Base-by-base conservation (phyloP, 768 basidiomycete genomes). In the Leucocoprinus leucothites region DNA sequence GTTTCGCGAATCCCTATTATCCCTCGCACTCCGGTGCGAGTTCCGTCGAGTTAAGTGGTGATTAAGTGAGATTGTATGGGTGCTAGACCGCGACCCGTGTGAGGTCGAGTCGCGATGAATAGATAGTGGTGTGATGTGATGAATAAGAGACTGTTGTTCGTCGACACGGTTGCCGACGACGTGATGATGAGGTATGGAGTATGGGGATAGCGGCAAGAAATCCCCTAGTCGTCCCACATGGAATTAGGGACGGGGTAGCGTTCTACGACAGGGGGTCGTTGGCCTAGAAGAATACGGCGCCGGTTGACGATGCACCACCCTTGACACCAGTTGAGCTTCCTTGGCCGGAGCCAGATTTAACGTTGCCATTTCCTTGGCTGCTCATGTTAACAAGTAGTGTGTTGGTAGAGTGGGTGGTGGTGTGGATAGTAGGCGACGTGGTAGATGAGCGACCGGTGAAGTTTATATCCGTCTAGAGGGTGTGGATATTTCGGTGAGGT, bases 261-360 rank as follows among this genome's bases (percentile, higher is more conserved):
- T 51, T 47, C 60, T 51, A 49, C 53, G 58, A 47, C 56, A 52
- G 54, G 49, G 62, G 52, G 43, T 18, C 16, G 34, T 8, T 36
- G 25, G 21, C 25, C 74, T 67, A 86, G 72, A 86, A 86, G 72
- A 86, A 84, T 34, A 82, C 77, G 46, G 84, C 74, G 42, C 78
- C 83, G 25, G 72, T 76, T 16, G 74, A 67, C 38, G 77, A 73
- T 42, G 83, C 82, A 43, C 74, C 74, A 14, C 76, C 76, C 53
- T 76, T 76, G 53, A 85, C 76, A 11, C 75, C 73, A 21, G 72
- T 72, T 50, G 71, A 65, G 38, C 74, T 71, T 41, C 71, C 69
- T 57, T 63, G 56, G 34, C 45, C 61, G 62, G 57, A 60, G 57
- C 61, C 60, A 50, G 63, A 62, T 61, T 71, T 72, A 56, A 68